Evolutionary conservation across 2,329 filamentous ascomycete species (phyloP), one percentile per base, ranked within the genome.

Genomic region (Colletotrichum tabaci): DNA sequence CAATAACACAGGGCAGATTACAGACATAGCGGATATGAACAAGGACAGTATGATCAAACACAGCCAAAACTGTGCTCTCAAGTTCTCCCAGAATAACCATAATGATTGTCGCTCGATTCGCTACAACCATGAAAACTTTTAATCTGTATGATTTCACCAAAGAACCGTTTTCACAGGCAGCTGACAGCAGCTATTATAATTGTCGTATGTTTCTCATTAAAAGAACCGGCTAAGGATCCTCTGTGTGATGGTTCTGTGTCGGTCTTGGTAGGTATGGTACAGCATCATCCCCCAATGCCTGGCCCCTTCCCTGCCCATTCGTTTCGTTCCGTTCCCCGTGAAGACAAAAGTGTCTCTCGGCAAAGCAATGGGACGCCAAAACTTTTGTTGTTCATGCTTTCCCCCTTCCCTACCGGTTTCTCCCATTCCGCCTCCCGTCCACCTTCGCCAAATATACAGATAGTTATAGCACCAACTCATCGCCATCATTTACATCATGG

Each of bases 181-280:
- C 16, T 15, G 30, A 38, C 16, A n/a, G 30, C 35, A 23, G 35
- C 44, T 52, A 68, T 71, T 71, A 46, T 68, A 62, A 53, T 58
- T 68, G 65, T 71, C 52, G 52, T 71, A 58, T 71, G 64, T 68
- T 71, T 53, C 58, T 71, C 68, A 68, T 71, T 71, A 71, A 68
- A 58, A 67, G 65, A 67, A 58, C 58, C 68, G 50, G 52, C 21
- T 57, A 68, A 26, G 68, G 68, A 68, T 67, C 65, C 57, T 68
- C 42, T 67, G 65, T 63, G 65, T 57, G 16, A 57, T 67, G 49
- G 42, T 67, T 61, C 47, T 67, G 64, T 52, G 47, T 71, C 49
- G 58, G 65, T 71, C 58, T 58, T 71, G 52, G 58, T 71, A 68
- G 52, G 58, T 71, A 68, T 71, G 68, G 68, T 71, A 71, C 68